Evolutionary conservation across 2,329 filamentous ascomycete species (phyloP), one percentile per base, ranked within the genome.

Genomic region (Pseudogymnoascus sp.): DNA sequence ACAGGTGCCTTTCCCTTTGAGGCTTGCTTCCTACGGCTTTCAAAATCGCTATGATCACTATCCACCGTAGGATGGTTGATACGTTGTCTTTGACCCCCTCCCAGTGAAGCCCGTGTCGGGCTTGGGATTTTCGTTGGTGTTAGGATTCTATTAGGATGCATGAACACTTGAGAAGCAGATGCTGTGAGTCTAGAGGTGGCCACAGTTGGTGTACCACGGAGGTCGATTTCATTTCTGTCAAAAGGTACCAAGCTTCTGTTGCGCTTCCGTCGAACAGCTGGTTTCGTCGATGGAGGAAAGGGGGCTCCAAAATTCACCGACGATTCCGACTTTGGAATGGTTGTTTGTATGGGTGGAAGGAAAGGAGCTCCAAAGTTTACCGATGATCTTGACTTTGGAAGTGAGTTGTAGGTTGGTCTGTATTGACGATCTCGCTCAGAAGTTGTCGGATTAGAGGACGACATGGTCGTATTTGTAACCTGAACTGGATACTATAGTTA

Each of bases 121-220:
- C 38, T 62, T 42, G 59, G 16, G 14, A 56, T 43, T 28, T 38
- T 36, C 3, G 61, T 37, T 21, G 63, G 43, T 4, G 43, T 38
- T 56, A 56, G 16, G 11, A 56, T 9, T 37, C 46, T 21, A 14
- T n/a, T 28, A 61, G 61, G 56, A 12, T 60, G 61, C 37, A 42
- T 59, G 31, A 53, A 37, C 34, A 34, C 40, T 56, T 37, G 62
- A 8, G 67, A 69, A n/a, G 59, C 63, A 37, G 67, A 69, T n/a
- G 63, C 66, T 31, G 68, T 67, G 7, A 69, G 59, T 7, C 34
- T 31, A 11, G 66, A 68, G 31, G 61, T 65, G 36, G 67, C 68
- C 43, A 66, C 63, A n/a, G 68, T 69, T 60, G 68, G 66, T 21
- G 61, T 37, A 49, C 67, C 66, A 16, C 66, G 64, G 14, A 67